These are phyloP conservation scores for Berkeleyomyces rouxiae DNA, from an alignment of 2,329 filamentous ascomycete species.

Conservation along the genomic window DNA sequence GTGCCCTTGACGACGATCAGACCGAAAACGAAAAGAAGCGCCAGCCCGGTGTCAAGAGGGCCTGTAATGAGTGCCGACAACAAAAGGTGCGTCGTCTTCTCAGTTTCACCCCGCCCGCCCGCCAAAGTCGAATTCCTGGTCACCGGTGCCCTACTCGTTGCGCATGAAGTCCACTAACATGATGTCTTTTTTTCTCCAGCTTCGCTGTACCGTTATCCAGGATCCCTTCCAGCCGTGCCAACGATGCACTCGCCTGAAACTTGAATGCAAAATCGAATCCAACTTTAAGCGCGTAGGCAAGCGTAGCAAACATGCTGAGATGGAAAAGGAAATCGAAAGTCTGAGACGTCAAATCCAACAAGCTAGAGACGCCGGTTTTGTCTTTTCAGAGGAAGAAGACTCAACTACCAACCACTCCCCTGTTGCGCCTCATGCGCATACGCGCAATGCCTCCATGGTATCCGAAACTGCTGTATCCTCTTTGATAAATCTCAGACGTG, in stretches of 20 bases:
- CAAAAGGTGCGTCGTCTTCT: constrained; percentile 49
- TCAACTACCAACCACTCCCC: constrained; percentile 29
- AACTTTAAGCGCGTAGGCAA: constrained; percentile 78
- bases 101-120: constrained; percentile 4
- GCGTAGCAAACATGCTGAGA: constrained; percentile 67
- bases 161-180: not conserved
- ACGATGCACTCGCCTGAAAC: constrained; percentile 61
- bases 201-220: constrained; percentile 71
- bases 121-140: not conserved
- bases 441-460: constrained; percentile 46
- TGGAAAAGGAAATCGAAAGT: constrained; percentile 67
- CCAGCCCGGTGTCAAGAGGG: constrained; percentile 56
- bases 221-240: constrained; percentile 65
- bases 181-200: constrained; percentile 26
- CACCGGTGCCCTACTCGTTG: not conserved
- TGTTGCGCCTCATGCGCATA: constrained; percentile 28
- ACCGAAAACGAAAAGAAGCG: constrained; percentile 42
- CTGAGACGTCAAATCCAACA: constrained; percentile 44
- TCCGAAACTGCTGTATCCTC: constrained; percentile 54
- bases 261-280: constrained; percentile 72
- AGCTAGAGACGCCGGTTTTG: constrained; percentile 42
- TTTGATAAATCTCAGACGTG: constrained; percentile 47
- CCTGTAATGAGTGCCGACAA: constrained; percentile 72
- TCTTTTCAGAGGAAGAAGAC: constrained; percentile 37
- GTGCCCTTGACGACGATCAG: constrained; percentile 39